Evolutionary conservation across 2,329 filamentous ascomycete species (phyloP), one percentile per base, ranked within the genome.

Genomic region (Colletotrichum chrysophilum): DNA sequence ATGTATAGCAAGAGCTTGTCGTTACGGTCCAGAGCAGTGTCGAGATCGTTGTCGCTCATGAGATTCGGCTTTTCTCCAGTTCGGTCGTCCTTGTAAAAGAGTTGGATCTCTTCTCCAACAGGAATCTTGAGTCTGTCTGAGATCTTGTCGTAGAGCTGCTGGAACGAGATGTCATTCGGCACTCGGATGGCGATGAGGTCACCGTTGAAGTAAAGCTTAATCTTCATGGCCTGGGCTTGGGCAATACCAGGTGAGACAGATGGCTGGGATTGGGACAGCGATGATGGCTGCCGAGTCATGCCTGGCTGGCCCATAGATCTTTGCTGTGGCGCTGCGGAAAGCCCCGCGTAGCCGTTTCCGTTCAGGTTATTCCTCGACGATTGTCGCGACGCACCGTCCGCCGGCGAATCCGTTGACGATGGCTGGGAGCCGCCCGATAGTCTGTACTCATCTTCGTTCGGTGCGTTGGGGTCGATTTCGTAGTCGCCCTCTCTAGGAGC

Each of bases 131-230:
- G 90, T 60, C 97, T 91, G 79, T 98, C 95, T 66, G 92, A 91
- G 75, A 98, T 92, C 85, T 97, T 98, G 78, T 96, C 93, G 79
- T 94, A 93, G 10, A 99, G 89, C 76, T 95, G 94, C 69, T 91
- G 88, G 84, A 93, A 97, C 70, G 90, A 90, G 80, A 97, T 95
- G 70, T 97, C 94, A 2, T 91, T 90, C 0, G 96, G 94, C 71
- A 98, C 95, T 38, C 96, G 93, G 80, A 99, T 96, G 60, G 97
- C 94, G 79, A 98, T 96, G 72, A 97, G 92, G 79, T 98, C 96
- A 76, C 96, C 94, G 78, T 96, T 94, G 87, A 95, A 98, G 87
- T 95, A 97, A 70, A 98, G 94, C 86, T 98, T 98, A 83, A 98
- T 94, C 85, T 98, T 98, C 87, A 98, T 93, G 5, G 92, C 90